Base-by-base conservation (phyloP, 2,329 filamentous ascomycete genomes). In the Neophaeococcomyces mojaviensis region DNA sequence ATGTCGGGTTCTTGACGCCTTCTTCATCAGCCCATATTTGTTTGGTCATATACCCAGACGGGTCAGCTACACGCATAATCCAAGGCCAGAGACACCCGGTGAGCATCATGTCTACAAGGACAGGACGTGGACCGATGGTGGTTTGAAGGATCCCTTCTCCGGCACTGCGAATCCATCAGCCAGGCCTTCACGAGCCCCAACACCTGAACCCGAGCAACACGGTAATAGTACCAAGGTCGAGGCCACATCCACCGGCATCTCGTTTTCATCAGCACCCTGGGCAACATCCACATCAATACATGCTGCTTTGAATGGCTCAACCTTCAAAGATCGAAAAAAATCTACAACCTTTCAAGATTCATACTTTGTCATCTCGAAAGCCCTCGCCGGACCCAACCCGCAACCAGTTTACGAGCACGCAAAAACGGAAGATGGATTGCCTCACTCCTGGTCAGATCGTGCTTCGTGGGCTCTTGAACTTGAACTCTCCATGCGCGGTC, bases 381-480 rank as follows among this genome's bases (percentile, higher is more conserved):
- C 55, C 3, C 34, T 61, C 20, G 46, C 50, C 3, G 58, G 60
- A 0, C 60, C 59, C 0, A 37, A 49, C 18, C 55, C 53, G 5
- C 49, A 48, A 15, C 60, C 65, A 0, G 65, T 67, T 6, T 58
- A 60, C 4, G 67, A 69, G 46, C 64, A 61, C 15, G 65, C 65
- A 1, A 58, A 51, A 2, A 66, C 64, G 1, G 67, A 69, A 50
- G 58, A 60, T 41, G 64, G 62, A 22, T 67, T 62, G 60, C 67
- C 67, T 9, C 60, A 60, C 31, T 58, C 61, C 7, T 62, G 67
- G 46, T 37, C 56, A 4, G 66, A 66, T 52, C 64, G 67, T 20
- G 64, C 64, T n/a, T 62, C 64, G 5, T 70, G 67, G 67, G 68
- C 68, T 4, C 56, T 70, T 6, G 68, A 70, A 51, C 59, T 70